Conservation (phyloP, 805 yeast species). For the Blastobotrys muscicola region DNA sequence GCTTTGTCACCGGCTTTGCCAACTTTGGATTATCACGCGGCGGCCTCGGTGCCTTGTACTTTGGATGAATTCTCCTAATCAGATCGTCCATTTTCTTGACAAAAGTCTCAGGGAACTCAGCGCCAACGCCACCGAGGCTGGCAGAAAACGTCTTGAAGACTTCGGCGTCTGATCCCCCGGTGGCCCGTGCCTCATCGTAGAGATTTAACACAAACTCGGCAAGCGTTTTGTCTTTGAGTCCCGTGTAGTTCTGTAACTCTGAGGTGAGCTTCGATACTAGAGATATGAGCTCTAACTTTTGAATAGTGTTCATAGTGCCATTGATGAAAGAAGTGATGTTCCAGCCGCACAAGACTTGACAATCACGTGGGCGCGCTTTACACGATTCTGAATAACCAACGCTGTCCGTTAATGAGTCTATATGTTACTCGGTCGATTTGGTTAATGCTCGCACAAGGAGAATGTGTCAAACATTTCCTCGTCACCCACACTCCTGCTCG, state of each 20-base stretch:
- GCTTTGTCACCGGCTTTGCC: too few relatives aligned
- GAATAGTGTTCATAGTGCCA: slow-evolving; percentile 23
- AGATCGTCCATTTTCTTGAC: slow-evolving; percentile 23
- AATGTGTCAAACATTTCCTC: too few relatives aligned
- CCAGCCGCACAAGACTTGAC: too few relatives aligned
- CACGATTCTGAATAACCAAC: too few relatives aligned
- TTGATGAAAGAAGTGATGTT: neutral
- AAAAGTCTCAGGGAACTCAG: slow-evolving; percentile 30
- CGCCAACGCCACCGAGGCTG: slow-evolving; percentile 35
- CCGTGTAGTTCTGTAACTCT: slow-evolving; percentile 27
- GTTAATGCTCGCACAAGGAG: too few relatives aligned
- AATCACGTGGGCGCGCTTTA: too few relatives aligned
- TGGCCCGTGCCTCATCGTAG: slow-evolving; percentile 15
- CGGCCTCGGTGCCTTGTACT: slow-evolving; percentile 10
- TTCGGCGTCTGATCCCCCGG: slow-evolving; percentile 20
- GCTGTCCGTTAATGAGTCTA: too few relatives aligned
- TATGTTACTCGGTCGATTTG: too few relatives aligned
- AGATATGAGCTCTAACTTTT: slow-evolving; percentile 25
- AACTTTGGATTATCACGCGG: too few relatives aligned
- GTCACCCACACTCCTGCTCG: too few relatives aligned
- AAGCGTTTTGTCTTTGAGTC: slow-evolving; percentile 35
- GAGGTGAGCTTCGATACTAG: slow-evolving; percentile 27
- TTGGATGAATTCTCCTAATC: slow-evolving; percentile 26
- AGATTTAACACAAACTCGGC: slow-evolving; percentile 40
- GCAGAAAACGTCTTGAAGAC: slow-evolving; percentile 26